These are phyloP conservation scores for Hyphodiscus hymeniophilus DNA, from an alignment of 495 filamentous ascomycete genomes.

Conservation along the genomic window DNA sequence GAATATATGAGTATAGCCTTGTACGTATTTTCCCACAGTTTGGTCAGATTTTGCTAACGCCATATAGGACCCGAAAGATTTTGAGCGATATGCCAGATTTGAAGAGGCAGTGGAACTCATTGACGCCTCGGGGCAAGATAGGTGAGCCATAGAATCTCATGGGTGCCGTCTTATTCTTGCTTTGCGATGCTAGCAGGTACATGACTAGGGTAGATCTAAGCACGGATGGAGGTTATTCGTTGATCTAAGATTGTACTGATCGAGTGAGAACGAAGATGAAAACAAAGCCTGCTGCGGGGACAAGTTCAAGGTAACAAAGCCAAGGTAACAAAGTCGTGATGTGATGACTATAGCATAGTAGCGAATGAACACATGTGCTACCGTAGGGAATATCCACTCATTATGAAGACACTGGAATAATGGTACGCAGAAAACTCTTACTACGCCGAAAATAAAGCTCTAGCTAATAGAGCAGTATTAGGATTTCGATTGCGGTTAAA, in stretches of 20 bases:
- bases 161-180: conserved; percentile 85
- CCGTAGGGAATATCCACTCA: not conserved
- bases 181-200: conserved; percentile 84
- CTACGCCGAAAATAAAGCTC: not conserved
- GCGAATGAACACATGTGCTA: not conserved
- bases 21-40: conserved; percentile 39
- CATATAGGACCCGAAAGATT: conserved; percentile 77
- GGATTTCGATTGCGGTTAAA: not conserved
- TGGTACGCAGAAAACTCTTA: conserved; percentile 4
- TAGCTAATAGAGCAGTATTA: conserved; percentile 4
- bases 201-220: too few relatives aligned
- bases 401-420: not conserved
- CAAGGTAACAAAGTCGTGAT: too few relatives aligned
- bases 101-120: conserved; percentile 76
- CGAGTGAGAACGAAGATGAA: too few relatives aligned
- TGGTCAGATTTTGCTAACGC: not conserved
- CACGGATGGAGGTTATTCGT: too few relatives aligned
- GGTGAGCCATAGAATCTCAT: conserved; percentile 85
- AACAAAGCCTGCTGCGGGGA: too few relatives aligned
- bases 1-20: conserved; percentile 87
- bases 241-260: too few relatives aligned
- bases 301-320: too few relatives aligned
- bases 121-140: conserved; percentile 90
- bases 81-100: conserved; percentile 87
- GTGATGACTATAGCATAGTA: too few relatives aligned